phyloP scores from a whole-genome alignment of 2,329 filamentous ascomycete species.

The Apiospora malaysiana region DNA sequence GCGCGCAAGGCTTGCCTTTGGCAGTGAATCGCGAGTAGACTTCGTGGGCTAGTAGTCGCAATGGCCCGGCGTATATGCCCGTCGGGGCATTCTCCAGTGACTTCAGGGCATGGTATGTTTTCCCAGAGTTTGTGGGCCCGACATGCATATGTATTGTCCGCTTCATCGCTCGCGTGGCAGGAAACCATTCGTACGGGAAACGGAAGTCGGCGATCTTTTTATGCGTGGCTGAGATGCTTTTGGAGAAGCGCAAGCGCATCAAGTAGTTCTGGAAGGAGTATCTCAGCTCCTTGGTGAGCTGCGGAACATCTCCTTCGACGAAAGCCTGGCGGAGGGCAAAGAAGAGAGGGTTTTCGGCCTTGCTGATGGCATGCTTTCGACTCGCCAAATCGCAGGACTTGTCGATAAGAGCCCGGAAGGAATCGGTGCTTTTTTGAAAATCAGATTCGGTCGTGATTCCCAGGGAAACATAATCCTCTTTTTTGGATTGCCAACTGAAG shows the following conservation, averaged over 20 bases:
- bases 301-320: conserved; percentile 54
- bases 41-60: conserved; percentile 89
- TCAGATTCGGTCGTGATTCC: conserved; percentile 47
- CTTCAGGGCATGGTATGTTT: conserved; percentile 93
- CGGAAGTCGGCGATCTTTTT: conserved; percentile 77
- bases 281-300: conserved; percentile 63
- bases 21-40: conserved; percentile 87
- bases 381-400: conserved; percentile 52
- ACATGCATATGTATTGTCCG: conserved; percentile 91
- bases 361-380: conserved; percentile 42
- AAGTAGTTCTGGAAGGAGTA: conserved; percentile 73
- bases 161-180: conserved; percentile 78
- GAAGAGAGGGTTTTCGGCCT: conserved; percentile 59
- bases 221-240: conserved; percentile 63
- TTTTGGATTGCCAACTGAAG: conserved; percentile 32
- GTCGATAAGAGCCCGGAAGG: conserved; percentile 53
- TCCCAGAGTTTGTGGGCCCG: conserved; percentile 96
- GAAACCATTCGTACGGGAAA: conserved; percentile 93
- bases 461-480: conserved; percentile 40
- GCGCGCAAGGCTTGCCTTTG: conserved; percentile 76
- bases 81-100: conserved; percentile 75
- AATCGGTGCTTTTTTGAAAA: conserved; percentile 49
- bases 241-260: conserved; percentile 61
- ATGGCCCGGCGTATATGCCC: conserved; percentile 89
- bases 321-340: conserved; percentile 66